Percentiles rank a stretch among this genome's conserved stretches.
phyloP scores from a whole-genome alignment of 2,329 filamentous ascomycete genomes.

The Amauroascus verrucosus region DNA sequence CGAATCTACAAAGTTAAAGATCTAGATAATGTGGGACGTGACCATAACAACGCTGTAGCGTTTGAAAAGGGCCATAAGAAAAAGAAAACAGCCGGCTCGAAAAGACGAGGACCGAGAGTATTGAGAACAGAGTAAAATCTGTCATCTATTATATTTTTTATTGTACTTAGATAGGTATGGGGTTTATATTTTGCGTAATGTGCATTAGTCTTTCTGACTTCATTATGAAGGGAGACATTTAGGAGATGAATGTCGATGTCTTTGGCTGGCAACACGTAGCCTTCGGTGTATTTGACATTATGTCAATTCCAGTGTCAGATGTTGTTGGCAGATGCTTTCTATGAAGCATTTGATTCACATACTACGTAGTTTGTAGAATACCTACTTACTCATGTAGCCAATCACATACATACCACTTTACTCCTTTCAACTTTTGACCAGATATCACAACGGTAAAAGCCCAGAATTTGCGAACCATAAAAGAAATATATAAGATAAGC shows the following conservation, averaged over 20 bases:
- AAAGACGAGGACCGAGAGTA: constrained; percentile 36
- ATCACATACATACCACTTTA: too few relatives aligned
- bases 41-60: constrained; percentile 57
- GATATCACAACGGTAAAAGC: neutral
- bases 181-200: neutral
- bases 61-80: constrained; percentile 46
- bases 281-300: too few relatives aligned
- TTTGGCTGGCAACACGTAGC: too few relatives aligned
- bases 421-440: too few relatives aligned
- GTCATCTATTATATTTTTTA: neutral
- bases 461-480: neutral
- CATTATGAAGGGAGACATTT: too few relatives aligned
- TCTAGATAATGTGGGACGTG: constrained; percentile 86
- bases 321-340: too few relatives aligned
- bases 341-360: too few relatives aligned
- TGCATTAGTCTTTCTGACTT: too few relatives aligned
- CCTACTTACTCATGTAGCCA: too few relatives aligned
- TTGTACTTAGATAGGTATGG: neutral
- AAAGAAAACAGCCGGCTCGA: constrained; percentile 31
- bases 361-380: too few relatives aligned
- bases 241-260: too few relatives aligned
- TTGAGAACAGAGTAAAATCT: constrained; percentile 28
- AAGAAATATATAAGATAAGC: neutral
- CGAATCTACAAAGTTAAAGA: constrained; percentile 99
- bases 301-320: too few relatives aligned